Conservation (phyloP, 225 moss, liverwort and hornwort genomes). For the Neckera pumila region DNA sequence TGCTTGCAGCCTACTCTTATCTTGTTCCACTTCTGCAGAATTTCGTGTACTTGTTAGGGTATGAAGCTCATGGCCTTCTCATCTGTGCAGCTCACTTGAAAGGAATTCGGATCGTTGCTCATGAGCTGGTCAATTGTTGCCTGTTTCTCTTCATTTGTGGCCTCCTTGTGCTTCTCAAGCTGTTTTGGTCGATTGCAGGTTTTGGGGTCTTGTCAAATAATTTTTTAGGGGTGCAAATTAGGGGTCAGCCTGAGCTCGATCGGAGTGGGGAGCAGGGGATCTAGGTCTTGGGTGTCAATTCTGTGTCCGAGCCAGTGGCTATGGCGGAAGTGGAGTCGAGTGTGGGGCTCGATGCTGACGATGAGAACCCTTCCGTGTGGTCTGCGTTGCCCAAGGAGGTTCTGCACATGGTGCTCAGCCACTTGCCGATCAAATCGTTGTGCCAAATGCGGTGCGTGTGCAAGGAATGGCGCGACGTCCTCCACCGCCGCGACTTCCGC, state of each 20-base stretch:
- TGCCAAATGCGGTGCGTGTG: conserved; percentile 8
- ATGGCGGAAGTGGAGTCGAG: conserved; percentile 6
- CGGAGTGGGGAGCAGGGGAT: background rate
- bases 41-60: background rate
- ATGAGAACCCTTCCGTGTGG: background rate
- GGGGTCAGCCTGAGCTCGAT: background rate
- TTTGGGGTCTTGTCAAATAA: background rate
- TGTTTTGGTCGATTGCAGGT: background rate
- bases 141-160: background rate
- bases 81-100: background rate
- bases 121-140: background rate
- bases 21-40: background rate
- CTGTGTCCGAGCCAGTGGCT: background rate
- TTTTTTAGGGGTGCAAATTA: background rate
- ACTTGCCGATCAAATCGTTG: conserved; percentile 1
- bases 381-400: background rate
- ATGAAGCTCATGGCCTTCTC: background rate
- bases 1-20: background rate
- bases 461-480: conserved; percentile 6
- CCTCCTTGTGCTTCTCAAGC: background rate
- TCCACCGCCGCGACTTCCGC: background rate
- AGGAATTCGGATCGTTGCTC: background rate
- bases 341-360: background rate
- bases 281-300: background rate
- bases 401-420: conserved; percentile 2